Conservation (phyloP, 148 eudicot species). For the Vaccinium myrtillus region DNA sequence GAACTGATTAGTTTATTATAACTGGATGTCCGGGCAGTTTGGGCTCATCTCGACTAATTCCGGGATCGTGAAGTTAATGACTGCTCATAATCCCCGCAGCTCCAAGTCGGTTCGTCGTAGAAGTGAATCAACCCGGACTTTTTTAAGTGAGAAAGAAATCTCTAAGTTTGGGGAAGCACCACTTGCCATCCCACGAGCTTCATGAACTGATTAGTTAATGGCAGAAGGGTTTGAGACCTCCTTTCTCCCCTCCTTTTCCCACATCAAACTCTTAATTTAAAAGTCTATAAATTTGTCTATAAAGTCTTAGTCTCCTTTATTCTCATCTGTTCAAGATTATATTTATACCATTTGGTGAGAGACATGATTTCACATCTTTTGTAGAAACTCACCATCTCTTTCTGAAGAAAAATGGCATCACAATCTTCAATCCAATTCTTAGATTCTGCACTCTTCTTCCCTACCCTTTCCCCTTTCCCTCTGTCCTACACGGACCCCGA, state of each 20-base stretch:
- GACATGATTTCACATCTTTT: not conserved
- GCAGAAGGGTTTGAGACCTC: not conserved
- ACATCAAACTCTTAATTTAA: not conserved
- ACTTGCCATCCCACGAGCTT: too few species aligned
- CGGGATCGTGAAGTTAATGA: too few species aligned
- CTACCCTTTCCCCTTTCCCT: conserved; percentile 9
- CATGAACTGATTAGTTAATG: not conserved
- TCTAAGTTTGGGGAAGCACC: too few species aligned
- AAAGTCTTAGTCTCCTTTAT: conserved; percentile 16
- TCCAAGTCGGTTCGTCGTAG: too few species aligned
- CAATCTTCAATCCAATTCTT: conserved; percentile 33
- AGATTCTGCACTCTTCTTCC: conserved; percentile 38
- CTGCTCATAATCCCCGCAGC: too few species aligned
- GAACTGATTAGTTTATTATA: too few species aligned
- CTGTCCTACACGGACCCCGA: conserved; percentile 46
- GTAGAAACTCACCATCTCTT: not conserved
- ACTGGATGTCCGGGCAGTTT: too few species aligned
- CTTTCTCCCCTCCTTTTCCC: not conserved
- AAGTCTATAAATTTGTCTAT: not conserved
- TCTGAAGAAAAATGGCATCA: conserved; percentile 20
- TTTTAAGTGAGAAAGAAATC: too few species aligned
- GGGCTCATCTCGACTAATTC: too few species aligned
- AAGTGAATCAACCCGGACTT: too few species aligned
- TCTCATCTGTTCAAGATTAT: not conserved
- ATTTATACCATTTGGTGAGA: not conserved